phyloP scores from a whole-genome alignment of 129 eudicot species.

The Cynara cardunculus region DNA sequence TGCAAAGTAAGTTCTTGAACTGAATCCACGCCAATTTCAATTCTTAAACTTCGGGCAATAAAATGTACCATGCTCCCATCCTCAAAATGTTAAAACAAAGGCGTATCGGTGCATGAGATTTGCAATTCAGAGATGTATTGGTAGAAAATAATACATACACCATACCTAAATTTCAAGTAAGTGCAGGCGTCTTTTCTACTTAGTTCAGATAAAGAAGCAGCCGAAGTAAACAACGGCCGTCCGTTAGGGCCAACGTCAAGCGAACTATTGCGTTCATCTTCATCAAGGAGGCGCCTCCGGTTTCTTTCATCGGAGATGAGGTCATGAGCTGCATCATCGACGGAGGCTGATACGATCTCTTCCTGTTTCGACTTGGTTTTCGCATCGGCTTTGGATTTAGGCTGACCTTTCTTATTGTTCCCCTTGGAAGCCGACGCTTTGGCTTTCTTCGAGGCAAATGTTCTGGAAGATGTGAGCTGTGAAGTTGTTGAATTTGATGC shows the following conservation, averaged over 20 bases:
- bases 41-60: neutral
- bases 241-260: constrained; percentile 80
- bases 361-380: constrained; percentile 33
- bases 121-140: neutral
- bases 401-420: constrained; percentile 16
- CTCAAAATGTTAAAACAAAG: neutral
- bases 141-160: neutral
- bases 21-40: neutral
- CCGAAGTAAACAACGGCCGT: constrained; percentile 60
- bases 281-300: constrained; percentile 47
- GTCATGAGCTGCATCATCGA: constrained; percentile 29
- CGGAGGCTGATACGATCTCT: constrained; percentile 20
- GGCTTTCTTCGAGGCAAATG: constrained; percentile 36
- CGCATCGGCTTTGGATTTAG: constrained; percentile 27
- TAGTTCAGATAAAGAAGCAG: constrained; percentile 46
- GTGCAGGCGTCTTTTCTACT: constrained; percentile 40
- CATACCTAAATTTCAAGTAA: constrained; percentile 69
- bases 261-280: constrained; percentile 58
- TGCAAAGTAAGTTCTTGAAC: neutral
- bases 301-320: constrained; percentile 32
- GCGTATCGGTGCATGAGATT: neutral
- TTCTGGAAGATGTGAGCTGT: constrained; percentile 36
- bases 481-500: constrained; percentile 1
- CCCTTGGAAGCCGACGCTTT: constrained; percentile 23
- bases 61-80: neutral